These are phyloP conservation scores for Fusarium multiceps DNA, from an alignment of 2,329 filamentous ascomycete species.

Conservation along the genomic window DNA sequence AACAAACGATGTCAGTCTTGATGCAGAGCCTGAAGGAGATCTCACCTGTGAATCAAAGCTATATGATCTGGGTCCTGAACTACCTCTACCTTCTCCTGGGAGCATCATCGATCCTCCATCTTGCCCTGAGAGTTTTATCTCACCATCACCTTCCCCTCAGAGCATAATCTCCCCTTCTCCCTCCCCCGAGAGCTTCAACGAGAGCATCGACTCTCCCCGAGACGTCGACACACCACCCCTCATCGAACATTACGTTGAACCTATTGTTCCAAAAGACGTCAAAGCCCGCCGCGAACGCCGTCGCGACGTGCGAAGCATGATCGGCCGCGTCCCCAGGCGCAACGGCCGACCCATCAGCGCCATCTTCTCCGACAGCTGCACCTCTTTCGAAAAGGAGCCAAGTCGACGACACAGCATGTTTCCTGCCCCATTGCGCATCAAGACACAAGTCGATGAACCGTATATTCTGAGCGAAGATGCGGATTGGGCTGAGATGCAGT, in stretches of 20 bases:
- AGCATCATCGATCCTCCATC: constrained; percentile 22
- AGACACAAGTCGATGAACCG: constrained; percentile 40
- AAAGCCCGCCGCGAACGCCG: constrained; percentile 46
- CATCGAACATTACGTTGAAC: constrained; percentile 34
- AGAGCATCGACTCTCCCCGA: constrained; percentile 43
- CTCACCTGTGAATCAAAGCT: constrained; percentile 37
- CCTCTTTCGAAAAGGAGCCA: background rate
- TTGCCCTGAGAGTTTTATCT: constrained; percentile 40
- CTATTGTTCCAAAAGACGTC: constrained; percentile 22
- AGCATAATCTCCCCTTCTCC: constrained; percentile 21
- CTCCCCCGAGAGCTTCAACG: constrained; percentile 41
- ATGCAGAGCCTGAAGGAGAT: constrained; percentile 14
- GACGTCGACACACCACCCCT: constrained; percentile 40
- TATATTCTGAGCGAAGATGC: constrained; percentile 47
- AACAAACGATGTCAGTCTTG: constrained; percentile 54
- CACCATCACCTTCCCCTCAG: constrained; percentile 40
- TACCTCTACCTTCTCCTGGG: constrained; percentile 35
- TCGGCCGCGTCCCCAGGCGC: constrained; percentile 42
- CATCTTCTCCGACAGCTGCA: constrained; percentile 44
- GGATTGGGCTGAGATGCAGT: constrained; percentile 54
- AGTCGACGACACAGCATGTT: constrained; percentile 41
- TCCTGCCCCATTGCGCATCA: constrained; percentile 40
- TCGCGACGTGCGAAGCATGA: constrained; percentile 46
- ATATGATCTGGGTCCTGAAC: constrained; percentile 20
- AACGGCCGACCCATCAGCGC: constrained; percentile 45